These are phyloP conservation scores for Sherardia arvensis DNA, from an alignment of 257 asterid genomes.

Conservation along the genomic window DNA sequence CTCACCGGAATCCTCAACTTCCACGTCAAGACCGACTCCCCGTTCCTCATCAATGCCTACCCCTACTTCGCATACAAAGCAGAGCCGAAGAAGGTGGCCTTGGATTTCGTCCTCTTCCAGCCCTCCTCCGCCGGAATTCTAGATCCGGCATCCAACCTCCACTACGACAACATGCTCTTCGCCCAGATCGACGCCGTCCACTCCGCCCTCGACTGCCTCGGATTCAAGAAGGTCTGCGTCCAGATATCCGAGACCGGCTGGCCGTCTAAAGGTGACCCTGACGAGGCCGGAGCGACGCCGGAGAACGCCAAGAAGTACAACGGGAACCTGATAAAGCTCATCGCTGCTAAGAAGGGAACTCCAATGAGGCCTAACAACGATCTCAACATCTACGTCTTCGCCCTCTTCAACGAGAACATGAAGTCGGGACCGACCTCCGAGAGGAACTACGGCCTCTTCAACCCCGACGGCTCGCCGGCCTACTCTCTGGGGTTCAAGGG, in stretches of 20 bases:
- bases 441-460: conserved; percentile 75
- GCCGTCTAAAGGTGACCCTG: conserved; percentile 81
- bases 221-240: conserved; percentile 55
- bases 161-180: conserved; percentile 64
- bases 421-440: conserved; percentile 89
- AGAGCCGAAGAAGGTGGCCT: conserved; percentile 46
- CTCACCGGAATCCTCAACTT: conserved; percentile 47
- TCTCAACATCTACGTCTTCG: conserved; percentile 58
- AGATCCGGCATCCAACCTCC: conserved; percentile 46
- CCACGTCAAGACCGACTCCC: conserved; percentile 54
- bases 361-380: conserved; percentile 62
- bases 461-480: conserved; percentile 72
- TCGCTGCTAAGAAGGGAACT: conserved; percentile 50
- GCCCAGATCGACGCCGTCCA: conserved; percentile 85
- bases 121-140: conserved; percentile 33
- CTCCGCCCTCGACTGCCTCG: conserved; percentile 52
- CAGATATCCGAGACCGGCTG: conserved; percentile 93
- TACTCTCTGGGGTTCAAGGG: conserved; percentile 50
- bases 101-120: conserved; percentile 59
- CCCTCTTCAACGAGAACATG: conserved; percentile 74
- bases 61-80: conserved; percentile 76
- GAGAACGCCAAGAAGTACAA: conserved; percentile 70
- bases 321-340: conserved; percentile 50
- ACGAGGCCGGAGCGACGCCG: conserved; percentile 70
- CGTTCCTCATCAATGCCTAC: conserved; percentile 65